Percentiles rank a stretch among this genome's conserved stretches.
phyloP scores from a whole-genome alignment of 768 basidiomycete species.

The Hygrocybe punicea region DNA sequence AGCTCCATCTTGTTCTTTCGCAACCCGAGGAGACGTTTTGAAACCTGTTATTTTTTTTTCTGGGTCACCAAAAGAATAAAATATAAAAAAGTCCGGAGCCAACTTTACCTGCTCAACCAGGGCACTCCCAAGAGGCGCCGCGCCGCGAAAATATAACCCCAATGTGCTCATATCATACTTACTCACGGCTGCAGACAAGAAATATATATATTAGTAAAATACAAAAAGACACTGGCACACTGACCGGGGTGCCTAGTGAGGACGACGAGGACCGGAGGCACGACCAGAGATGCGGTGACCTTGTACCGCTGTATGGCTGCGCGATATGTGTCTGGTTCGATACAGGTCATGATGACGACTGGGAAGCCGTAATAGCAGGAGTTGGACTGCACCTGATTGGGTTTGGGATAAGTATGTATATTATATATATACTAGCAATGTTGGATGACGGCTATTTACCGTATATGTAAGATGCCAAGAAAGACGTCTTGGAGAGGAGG shows the following conservation, averaged over 20 bases:
- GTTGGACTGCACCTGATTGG: constrained; percentile 51
- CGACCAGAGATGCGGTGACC: constrained; percentile 56
- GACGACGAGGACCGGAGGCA: constrained; percentile 79
- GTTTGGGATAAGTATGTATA: background rate
- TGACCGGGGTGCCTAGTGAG: constrained; percentile 66
- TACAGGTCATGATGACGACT: constrained; percentile 58
- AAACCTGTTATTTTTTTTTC: constrained; percentile 33
- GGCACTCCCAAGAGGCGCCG: constrained; percentile 72
- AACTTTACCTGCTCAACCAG: constrained; percentile 55
- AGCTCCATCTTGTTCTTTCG: constrained; percentile 42
- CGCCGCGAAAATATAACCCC: constrained; percentile 61
- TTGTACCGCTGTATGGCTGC: constrained; percentile 61
- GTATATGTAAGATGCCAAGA: constrained; percentile 58
- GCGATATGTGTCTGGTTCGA: constrained; percentile 70
- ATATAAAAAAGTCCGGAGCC: no score
- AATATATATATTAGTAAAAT: no score
- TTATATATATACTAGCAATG: background rate
- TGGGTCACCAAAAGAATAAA: no score
- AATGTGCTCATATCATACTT: constrained; percentile 66
- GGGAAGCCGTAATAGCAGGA: constrained; percentile 58
- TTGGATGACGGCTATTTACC: no score
- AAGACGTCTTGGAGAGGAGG: constrained; percentile 47
- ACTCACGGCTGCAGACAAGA: constrained; percentile 62
- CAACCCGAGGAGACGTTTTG: constrained; percentile 34
- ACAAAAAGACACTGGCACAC: constrained; percentile 14